Evolutionary conservation across 331 rosid species (phyloP).

Genomic region (Stylosanthes scabra): DNA sequence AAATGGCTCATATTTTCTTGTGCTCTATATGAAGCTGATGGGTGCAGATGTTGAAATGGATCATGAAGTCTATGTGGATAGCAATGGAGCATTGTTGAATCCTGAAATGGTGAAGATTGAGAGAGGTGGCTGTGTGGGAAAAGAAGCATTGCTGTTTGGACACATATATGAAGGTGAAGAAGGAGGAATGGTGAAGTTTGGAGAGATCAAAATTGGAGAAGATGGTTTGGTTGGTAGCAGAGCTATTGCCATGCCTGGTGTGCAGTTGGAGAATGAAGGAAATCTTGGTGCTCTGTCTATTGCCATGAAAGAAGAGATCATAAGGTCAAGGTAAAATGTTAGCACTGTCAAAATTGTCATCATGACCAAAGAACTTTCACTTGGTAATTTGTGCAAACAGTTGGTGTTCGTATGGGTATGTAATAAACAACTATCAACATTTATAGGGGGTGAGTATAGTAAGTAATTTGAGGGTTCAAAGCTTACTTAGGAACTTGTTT

Average conservation of each 20-base stretch:
- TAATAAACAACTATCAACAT: too few species aligned
- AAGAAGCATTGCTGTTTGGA: conserved; percentile 83
- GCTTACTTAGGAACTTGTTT: neutral
- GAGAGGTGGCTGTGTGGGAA: conserved; percentile 77
- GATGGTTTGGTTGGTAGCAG: conserved; percentile 86
- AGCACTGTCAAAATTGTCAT: neutral
- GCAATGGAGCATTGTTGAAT: conserved; percentile 76
- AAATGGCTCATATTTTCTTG: conserved; percentile 66
- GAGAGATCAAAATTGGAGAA: conserved; percentile 77
- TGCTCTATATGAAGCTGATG: conserved; percentile 84
- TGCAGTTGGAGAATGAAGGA: conserved; percentile 62
- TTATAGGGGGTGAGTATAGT: too few species aligned
- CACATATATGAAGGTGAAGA: conserved; percentile 90
- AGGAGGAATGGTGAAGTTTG: conserved; percentile 81
- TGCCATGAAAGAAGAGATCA: conserved; percentile 84
- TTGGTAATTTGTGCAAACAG: too few species aligned
- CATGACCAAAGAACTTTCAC: too few species aligned
- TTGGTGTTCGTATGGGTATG: too few species aligned
- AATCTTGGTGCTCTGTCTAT: conserved; percentile 66
- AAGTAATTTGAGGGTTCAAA: too few species aligned
- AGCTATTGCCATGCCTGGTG: conserved; percentile 89
- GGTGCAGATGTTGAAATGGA: conserved; percentile 68
- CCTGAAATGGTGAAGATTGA: conserved; percentile 95
- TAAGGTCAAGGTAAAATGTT: conserved; percentile 52
- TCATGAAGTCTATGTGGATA: conserved; percentile 73